Base-by-base conservation (phyloP, 2,329 filamentous ascomycete species). In the Botryotinia convoluta region DNA sequence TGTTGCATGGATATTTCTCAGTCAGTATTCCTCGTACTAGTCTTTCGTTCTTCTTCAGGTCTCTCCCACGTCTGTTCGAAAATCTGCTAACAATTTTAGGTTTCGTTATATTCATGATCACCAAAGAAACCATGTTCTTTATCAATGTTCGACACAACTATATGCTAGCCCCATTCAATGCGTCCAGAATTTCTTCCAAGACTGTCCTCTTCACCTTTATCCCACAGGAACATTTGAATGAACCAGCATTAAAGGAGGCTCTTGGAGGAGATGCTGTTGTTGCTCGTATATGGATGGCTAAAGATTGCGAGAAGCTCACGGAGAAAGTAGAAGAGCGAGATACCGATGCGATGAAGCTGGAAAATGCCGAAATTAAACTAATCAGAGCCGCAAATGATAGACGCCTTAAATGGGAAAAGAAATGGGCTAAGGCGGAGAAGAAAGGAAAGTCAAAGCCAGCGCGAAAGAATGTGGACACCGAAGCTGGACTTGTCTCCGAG, bases 111-210 rank as follows among this genome's bases (percentile, higher is more conserved):
- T 97, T 93, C 83, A 91, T 93, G 79, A 89, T 98, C 75, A 92
- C 94, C 73, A 89, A 94, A 74, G 95, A 98, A 82, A 91, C 90
- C 79, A 92, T 98, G 77, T 97, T 91, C 87, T 97, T 93, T 82
- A 92, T 97, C 84, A 97, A 97, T 79, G 84, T 98, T 69, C 92
- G 95, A 75, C 95, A 98, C 83, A 94, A 95, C 0, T 97, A 97
- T 83, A 89, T 96, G 63, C 88, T 97, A 73, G 94, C 94, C 26
- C 93, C 94, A 22, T 87, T 93, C 69, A 96, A 97, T 81, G 88
- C 94, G 62, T 91, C 90, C 78, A 92, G 93, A 74, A 90, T 98
- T 51, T 98, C 95, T 1, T 96, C 94, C 1, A 91, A 93, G 69
- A 98, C 94, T 1, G 92, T 98, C 0, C 89, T 99, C 7, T 94